Evolutionary conservation across 2,329 filamentous ascomycete species (phyloP).

Genomic region (Pseudogymnoascus sp.): DNA sequence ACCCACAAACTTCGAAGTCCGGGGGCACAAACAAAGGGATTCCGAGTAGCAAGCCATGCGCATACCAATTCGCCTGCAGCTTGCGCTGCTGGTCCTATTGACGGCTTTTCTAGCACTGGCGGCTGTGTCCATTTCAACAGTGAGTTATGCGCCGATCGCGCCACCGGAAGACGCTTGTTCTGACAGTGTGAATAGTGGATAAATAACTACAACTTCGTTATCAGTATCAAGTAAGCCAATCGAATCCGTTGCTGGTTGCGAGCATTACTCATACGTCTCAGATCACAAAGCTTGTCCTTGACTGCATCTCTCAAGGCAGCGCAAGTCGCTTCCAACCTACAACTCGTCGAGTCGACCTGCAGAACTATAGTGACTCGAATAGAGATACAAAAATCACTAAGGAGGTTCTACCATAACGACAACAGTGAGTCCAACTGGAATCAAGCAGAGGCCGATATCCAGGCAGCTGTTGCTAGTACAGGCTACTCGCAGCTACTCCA

Average conservation of each 20-base stretch:
- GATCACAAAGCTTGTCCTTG: conserved; percentile 58
- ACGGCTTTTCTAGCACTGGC: conserved; percentile 68
- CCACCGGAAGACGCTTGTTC: background rate
- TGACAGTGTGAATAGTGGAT: conserved; percentile 37
- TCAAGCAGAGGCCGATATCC: conserved; percentile 55
- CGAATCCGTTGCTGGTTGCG: background rate
- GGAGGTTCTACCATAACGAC: conserved; percentile 47
- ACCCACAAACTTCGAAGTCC: background rate
- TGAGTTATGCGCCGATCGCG: conserved; percentile 39
- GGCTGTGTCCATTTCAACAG: conserved; percentile 69
- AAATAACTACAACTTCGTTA: conserved; percentile 55
- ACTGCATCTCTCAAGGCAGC: conserved; percentile 82
- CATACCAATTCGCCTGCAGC: conserved; percentile 80
- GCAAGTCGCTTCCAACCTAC: conserved; percentile 69
- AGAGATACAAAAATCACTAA: conserved; percentile 48
- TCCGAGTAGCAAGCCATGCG: conserved; percentile 44
- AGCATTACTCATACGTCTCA: conserved; percentile 19
- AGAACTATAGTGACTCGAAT: conserved; percentile 63
- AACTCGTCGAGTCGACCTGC: conserved; percentile 70
- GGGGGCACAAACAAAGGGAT: background rate
- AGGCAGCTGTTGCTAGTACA: conserved; percentile 57
- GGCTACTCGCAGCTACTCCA: conserved; percentile 55
- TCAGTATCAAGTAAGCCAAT: conserved; percentile 40
- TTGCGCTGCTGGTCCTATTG: conserved; percentile 70
- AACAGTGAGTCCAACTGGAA: conserved; percentile 52